Evolutionary conservation across 2,329 filamentous ascomycete species (phyloP), one percentile per base, ranked within the genome.

Genomic region (Diplodia seriata): DNA sequence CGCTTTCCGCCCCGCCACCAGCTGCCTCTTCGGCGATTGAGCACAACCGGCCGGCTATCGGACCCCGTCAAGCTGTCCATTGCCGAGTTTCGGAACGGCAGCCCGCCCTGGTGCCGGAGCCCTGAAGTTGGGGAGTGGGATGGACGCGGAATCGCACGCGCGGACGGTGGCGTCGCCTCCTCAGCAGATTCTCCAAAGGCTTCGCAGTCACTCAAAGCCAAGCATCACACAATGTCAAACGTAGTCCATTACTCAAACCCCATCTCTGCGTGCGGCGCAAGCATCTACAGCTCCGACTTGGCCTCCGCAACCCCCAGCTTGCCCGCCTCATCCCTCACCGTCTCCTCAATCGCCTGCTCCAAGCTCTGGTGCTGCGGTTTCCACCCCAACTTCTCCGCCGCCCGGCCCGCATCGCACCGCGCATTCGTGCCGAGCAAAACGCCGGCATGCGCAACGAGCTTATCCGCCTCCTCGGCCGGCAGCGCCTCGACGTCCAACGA

Each of bases 351-450:
- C 11, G n/a, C 54, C 33, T 56, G 29, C 31, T 56, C 29, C 20
- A 56, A n/a, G 7, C 54, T 56, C 31, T 38, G 79, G 54, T 84
- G 76, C 33, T 76, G 79, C 0, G 89, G 86, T 57, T 82, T 81
- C 89, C 88, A 91, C 0, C 84, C 85, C 8, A 91, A 74, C 47
- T 85, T 73, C 70, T 86, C 84, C 33, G 79, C 82, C 1, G 85
- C 86, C 54, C 89, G 79, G 69, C 82, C 80, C 0, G 87, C 86
- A 65, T 79, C 80, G 2, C 84, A 84, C 56, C 85, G 81, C 0
- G 87, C 88, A 69, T 91, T 91, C 68, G 85, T 77, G 0, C 89
- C 89, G 85, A 87, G 89, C 6, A 83, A 80, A 1, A 85, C 74
- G 31, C 83, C 80, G 61, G 86, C 84, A 68, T 82, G 84, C 0